Evolutionary conservation across 163 green algal species (phyloP).

Genomic region (Chloroidium sp.): DNA sequence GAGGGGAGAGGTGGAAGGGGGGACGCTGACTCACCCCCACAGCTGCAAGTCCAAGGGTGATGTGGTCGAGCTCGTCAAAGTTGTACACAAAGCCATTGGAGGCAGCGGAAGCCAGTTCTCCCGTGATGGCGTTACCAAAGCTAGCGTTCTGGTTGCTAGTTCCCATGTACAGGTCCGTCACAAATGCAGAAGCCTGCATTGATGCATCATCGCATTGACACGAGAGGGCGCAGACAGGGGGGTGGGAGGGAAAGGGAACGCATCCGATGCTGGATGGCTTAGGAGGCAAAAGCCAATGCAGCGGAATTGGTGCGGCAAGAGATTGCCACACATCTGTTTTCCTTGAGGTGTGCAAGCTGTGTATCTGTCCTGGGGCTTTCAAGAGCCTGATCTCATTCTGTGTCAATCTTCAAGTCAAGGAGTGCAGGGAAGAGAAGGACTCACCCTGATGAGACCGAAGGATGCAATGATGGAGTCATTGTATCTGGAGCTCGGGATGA

Average conservation of each 20-base stretch:
- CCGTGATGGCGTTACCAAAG: background rate
- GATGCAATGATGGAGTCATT: background rate
- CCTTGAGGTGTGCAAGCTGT: too few relatives aligned
- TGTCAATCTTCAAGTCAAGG: too few relatives aligned
- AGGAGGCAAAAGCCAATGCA: too few relatives aligned
- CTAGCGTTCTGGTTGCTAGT: background rate
- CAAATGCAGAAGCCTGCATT: background rate
- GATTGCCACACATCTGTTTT: too few relatives aligned
- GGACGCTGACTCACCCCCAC: background rate
- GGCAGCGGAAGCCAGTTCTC: background rate
- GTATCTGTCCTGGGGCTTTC: too few relatives aligned
- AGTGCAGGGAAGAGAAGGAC: background rate
- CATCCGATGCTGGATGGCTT: too few relatives aligned
- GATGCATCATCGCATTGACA: background rate
- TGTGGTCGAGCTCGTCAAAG: background rate
- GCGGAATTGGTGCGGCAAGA: too few relatives aligned
- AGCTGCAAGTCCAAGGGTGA: background rate
- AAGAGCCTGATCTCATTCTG: too few relatives aligned
- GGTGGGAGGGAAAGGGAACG: too few relatives aligned
- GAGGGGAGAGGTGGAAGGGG: too few relatives aligned
- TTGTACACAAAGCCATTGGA: background rate
- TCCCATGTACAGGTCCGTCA: background rate
- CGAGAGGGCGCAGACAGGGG: background rate
- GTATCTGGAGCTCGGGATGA: background rate
- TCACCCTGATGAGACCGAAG: background rate